A percentile compares a stretch with the other conserved stretches of the same genome.
Evolutionary conservation across 495 filamentous ascomycete species (phyloP).

Genomic region (Xylaria palmicola): DNA sequence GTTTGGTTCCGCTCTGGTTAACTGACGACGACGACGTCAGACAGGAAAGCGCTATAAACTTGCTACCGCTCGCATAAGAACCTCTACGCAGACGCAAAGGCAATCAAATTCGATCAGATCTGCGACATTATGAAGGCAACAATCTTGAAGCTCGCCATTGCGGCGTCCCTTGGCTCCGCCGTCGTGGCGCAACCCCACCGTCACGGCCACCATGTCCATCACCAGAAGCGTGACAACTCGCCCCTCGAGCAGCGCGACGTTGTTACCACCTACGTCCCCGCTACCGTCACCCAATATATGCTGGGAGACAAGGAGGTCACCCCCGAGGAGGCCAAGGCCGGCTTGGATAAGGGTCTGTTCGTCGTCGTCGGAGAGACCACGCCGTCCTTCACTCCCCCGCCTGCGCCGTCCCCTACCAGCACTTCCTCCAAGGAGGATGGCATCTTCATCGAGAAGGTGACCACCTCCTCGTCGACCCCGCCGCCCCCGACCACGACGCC

Average conservation of each 20-base stretch:
- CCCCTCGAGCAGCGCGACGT: conserved; percentile 45
- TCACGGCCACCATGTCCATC: conserved; percentile 42
- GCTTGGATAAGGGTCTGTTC: conserved; percentile 57
- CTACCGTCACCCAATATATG: conserved; percentile 60
- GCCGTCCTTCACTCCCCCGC: conserved; percentile 42
- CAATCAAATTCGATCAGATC: conserved; percentile 10
- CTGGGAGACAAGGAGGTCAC: conserved; percentile 56
- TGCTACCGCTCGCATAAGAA: background rate
- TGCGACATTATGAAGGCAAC: conserved; percentile 47
- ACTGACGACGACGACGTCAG: background rate
- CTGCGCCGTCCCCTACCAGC: conserved; percentile 30
- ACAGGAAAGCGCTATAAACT: background rate
- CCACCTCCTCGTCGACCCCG: conserved; percentile 26
- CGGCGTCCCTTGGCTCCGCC: conserved; percentile 43
- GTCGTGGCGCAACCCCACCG: conserved; percentile 49
- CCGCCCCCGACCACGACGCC: conserved; percentile 25
- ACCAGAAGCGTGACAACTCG: conserved; percentile 35
- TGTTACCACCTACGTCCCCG: conserved; percentile 40
- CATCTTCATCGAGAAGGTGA: conserved; percentile 31
- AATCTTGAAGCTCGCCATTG: conserved; percentile 44
- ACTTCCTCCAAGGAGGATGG: conserved; percentile 29
- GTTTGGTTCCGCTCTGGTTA: no score
- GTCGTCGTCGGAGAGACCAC: conserved; percentile 49
- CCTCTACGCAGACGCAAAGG: background rate
- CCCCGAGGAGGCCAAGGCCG: conserved; percentile 57